phyloP scores from a whole-genome alignment of 495 filamentous ascomycete species.

The Xylaria sp. region DNA sequence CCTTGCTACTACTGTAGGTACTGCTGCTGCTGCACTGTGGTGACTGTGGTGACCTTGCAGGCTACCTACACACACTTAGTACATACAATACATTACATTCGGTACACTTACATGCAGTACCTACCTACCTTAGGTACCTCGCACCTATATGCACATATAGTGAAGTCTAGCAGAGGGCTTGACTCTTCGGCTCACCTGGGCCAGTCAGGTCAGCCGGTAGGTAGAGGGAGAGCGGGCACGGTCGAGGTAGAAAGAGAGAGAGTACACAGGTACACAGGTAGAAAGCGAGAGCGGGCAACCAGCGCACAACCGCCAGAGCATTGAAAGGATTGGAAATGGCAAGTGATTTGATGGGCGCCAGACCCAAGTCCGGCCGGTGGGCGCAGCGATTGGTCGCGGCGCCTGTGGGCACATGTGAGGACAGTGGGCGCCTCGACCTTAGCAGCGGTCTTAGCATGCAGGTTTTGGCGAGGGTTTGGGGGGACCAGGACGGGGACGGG shows the following conservation, averaged over 20 bases:
- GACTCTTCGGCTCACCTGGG: background rate
- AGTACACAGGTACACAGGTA: no score
- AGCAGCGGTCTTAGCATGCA: background rate
- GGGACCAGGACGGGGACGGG: no score
- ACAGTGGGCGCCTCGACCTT: background rate
- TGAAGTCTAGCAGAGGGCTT: background rate
- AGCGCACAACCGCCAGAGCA: conserved; percentile 20
- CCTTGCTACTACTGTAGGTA: no score
- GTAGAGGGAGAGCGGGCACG: no score
- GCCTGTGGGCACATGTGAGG: conserved; percentile 8
- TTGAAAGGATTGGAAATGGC: conserved; percentile 31
- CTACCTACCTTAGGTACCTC: background rate
- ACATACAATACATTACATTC: background rate
- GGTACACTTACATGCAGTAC: background rate
- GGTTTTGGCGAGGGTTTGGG: background rate
- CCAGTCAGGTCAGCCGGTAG: conserved; percentile 17
- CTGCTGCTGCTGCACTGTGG: no score
- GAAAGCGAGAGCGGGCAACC: conserved; percentile 21
- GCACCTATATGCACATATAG: no score
- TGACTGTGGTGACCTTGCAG: no score
- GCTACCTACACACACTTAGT: background rate
- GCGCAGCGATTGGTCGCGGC: background rate
- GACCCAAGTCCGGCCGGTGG: background rate
- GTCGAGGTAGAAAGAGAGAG: no score
- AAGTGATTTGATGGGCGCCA: conserved; percentile 35